phyloP scores from a whole-genome alignment of 257 asterid species.

The Nicotiana paniculata region DNA sequence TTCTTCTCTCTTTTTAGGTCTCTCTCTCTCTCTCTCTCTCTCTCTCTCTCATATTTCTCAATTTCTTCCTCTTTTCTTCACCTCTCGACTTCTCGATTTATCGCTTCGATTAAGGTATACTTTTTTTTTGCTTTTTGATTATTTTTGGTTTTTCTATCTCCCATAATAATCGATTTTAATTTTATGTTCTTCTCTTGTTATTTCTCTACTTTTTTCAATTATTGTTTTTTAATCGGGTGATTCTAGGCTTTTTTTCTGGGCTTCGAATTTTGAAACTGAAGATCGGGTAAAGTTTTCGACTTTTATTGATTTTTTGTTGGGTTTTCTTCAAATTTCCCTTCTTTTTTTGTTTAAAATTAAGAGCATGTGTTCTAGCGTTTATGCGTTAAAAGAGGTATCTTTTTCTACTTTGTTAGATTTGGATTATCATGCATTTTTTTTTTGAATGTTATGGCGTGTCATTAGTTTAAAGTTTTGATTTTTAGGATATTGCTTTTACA shows the following conservation, averaged over 20 bases:
- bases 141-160: background rate
- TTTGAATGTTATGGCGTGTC: background rate
- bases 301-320: background rate
- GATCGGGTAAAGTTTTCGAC: background rate
- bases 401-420: background rate
- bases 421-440: background rate
- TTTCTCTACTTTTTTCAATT: no score
- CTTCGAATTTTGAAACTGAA: background rate
- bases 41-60: background rate
- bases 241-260: background rate
- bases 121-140: background rate
- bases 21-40: background rate
- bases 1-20: conserved; percentile 8
- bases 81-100: background rate
- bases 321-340: background rate
- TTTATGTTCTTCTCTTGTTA: background rate
- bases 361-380: background rate
- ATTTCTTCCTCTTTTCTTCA: background rate
- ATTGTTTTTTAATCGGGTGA: background rate
- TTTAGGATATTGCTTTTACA: background rate
- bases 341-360: background rate
- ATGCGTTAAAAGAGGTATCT: background rate
- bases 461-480: background rate
- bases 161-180: background rate
- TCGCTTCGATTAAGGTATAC: background rate